Evolutionary conservation across 305 asterid genomes (phyloP), one percentile per base, ranked within the genome.

Genomic region (Fraxinus xanthoxyloides): DNA sequence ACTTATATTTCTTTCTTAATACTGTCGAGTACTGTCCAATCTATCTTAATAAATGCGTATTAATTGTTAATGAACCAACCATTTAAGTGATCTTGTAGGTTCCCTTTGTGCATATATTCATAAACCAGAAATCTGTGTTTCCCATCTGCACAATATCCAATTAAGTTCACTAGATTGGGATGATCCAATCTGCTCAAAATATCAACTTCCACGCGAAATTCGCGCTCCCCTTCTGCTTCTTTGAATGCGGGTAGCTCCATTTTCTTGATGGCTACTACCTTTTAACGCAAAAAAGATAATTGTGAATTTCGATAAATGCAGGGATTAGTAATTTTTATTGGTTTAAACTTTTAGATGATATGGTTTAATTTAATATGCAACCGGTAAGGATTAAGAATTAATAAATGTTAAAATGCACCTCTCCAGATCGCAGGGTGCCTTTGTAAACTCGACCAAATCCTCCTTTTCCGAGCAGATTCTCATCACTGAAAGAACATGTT

Each of bases 251-350:
- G 97, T 70, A 94, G 86, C 74, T 94, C 98, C 99, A 95, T 94
- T 89, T 94, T 94, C 95, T 95, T 95, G 90, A 94, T 90, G 81
- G 98, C 98, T 65, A 93, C 99, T 77, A 95, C 88, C 98, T 95
- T 87, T 78, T 40, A 81, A 85, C 76, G 28, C 75, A 74, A 54
- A 87, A 9, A 21, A 79, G 5, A 67, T 30, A 17, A 48, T 63
- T 74, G 38, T 46, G 10, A 75, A 10, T 48, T 4, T 15, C 56
- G 21, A 48, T 48, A 1, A 48, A 48, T 48, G 59, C 59, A 48
- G 59, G 19, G 59, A 48, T 13, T 48, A 48, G 59, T 15, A 17
- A 17, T 80, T 81, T 81, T 32, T 3, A 83, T 69, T 78, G 67
- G 26, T 78, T 54, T 59, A 21, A 26, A 31, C 36, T 70, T 72